These are phyloP conservation scores for Monilinia aucupariae DNA, from an alignment of 2,329 filamentous ascomycete genomes.

Conservation along the genomic window DNA sequence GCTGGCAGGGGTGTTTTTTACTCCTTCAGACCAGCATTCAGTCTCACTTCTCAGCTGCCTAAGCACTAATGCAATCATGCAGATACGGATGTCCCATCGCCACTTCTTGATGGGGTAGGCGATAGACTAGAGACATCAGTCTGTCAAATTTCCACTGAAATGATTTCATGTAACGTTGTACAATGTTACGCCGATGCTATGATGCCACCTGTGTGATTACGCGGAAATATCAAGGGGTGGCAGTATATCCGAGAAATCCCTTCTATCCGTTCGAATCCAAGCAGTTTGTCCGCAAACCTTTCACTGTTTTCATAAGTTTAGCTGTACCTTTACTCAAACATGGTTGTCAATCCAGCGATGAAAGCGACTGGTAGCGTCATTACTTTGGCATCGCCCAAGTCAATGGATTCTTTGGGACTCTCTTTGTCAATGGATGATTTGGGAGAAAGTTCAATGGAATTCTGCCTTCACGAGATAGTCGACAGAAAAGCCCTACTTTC, in stretches of 20 bases:
- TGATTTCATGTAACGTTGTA: not conserved
- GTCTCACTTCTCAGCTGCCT: not conserved
- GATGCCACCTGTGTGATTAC: not conserved
- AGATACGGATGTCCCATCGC: not conserved
- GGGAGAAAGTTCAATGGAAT: not conserved
- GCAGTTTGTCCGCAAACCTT: not conserved
- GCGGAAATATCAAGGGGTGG: not conserved
- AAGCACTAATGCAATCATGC: not conserved
- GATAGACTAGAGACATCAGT: not conserved
- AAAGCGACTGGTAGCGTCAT: not conserved
- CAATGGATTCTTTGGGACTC: not conserved
- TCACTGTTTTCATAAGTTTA: not conserved
- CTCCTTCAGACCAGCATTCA: not conserved
- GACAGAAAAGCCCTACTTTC: slow-evolving; percentile 3
- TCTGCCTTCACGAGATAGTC: slow-evolving; percentile 15
- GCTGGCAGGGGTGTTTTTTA: not conserved
- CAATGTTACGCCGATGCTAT: not conserved
- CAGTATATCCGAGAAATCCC: not conserved
- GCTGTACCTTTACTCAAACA: not conserved
- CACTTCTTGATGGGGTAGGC: not conserved
- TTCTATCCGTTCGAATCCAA: not conserved
- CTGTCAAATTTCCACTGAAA: not conserved
- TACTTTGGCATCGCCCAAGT: not conserved
- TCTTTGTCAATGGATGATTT: not conserved
- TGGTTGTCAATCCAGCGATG: not conserved